Evolutionary conservation across 208 protist species (phyloP), one percentile per base, ranked within the genome.

Genomic region (Lotmaria passim): DNA sequence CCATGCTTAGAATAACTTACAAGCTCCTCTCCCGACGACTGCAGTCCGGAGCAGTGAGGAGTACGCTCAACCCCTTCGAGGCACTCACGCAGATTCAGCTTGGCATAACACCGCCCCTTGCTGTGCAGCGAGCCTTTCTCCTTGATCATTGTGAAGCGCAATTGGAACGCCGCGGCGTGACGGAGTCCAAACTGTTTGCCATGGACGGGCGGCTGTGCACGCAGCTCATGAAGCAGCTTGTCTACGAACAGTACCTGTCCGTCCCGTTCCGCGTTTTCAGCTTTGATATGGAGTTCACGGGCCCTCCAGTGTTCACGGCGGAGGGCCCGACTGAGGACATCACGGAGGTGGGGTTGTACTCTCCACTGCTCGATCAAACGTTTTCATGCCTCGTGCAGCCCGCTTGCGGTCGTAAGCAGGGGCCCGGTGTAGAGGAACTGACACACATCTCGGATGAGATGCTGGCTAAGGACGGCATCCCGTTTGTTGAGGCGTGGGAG

Each of bases 231-330:
- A 85, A 83, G 52, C 69, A 86, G 52, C 41, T 94, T 1, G 73
- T 94, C 11, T 93, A 89, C 73, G 82, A 91, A 64, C 82, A 79
- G 34, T 96, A 97, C 73, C 79, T 97, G n/a, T 47, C 85, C 28
- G 90, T 97, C 15, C 93, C 93, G 5, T 95, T 97, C 66, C 83
- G 89, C 12, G 81, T 95, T 0, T 94, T 91, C 46, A 85, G 80
- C 30, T 97, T 97, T 74, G 93, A 97, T 64, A 89, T 97, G 78
- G 88, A 97, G 75, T 97, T 95, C 64, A 93, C 90, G 10, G 88
- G 87, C 6, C 87, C 87, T 6, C 93, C 90, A 15, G 86, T 87
- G 12, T 97, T 97, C 71, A 89, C 86, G 11, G 73, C 88, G 0
- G 83, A 93, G 3, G 93, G 93, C 14, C 93, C 93, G 1, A 94